A percentile compares a stretch with the other conserved stretches of the same genome.
Conservation (phyloP, 768 basidiomycete genomes). For the Pleurotus giganteus region DNA sequence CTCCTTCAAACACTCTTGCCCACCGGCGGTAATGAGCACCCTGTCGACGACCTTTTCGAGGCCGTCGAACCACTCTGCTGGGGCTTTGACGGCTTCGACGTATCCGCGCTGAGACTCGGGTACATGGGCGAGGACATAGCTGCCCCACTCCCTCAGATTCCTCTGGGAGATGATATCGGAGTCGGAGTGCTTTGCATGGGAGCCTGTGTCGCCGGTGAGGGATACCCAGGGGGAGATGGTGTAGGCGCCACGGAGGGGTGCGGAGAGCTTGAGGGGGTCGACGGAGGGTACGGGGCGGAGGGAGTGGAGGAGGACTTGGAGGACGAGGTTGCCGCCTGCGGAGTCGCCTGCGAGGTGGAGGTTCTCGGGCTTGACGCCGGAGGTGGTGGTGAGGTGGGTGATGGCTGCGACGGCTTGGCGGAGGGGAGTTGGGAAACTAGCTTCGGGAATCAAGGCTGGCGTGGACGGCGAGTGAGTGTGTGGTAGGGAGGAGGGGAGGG, state of each 20-base stretch:
- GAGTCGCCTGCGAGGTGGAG: slow-evolving; percentile 33
- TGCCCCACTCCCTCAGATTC: slow-evolving; percentile 16
- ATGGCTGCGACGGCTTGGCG: slow-evolving; percentile 25
- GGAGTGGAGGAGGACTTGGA: slow-evolving; percentile 34
- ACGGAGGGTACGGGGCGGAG: slow-evolving; percentile 31
- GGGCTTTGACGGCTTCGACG: slow-evolving; percentile 27
- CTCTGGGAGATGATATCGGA: slow-evolving; percentile 22
- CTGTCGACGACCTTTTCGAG: slow-evolving; percentile 28
- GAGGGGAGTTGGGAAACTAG: slow-evolving; percentile 26
- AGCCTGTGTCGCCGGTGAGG: slow-evolving; percentile 22
- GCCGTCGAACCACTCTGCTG: slow-evolving; percentile 31
- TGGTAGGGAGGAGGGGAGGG: neutral
- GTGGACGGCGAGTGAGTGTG: neutral
- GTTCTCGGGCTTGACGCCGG: slow-evolving; percentile 28
- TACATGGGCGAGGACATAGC: slow-evolving; percentile 22
- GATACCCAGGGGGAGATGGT: slow-evolving; percentile 36
- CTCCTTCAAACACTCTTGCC: slow-evolving; percentile 31
- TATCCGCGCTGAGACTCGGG: slow-evolving; percentile 25
- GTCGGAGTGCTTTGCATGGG: slow-evolving; percentile 21
- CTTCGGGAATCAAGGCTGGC: slow-evolving; percentile 24
- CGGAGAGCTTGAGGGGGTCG: slow-evolving; percentile 20
- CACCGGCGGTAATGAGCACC: slow-evolving; percentile 34
- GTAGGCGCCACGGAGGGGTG: slow-evolving; percentile 22
- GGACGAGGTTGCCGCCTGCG: slow-evolving; percentile 35
- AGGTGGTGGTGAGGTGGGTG: slow-evolving; percentile 22